phyloP scores from a whole-genome alignment of 1,284 basidiomycete genomes.

The Boletus albobrunnescens region DNA sequence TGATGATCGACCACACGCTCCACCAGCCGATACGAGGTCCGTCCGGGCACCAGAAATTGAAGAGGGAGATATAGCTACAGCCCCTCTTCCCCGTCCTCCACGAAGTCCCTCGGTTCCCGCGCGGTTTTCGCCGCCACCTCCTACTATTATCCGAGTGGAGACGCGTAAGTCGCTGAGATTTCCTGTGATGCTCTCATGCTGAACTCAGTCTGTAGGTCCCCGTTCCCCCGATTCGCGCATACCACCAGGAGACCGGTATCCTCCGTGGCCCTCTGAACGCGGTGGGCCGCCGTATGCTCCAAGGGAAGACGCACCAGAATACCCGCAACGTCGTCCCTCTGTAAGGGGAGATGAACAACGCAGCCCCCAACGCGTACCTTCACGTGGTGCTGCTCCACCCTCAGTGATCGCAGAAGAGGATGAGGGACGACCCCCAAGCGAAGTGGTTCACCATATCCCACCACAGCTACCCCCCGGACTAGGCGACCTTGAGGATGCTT shows the following conservation, averaged over 20 bases:
- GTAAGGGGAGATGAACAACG: not conserved
- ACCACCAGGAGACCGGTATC: slow-evolving; percentile 11
- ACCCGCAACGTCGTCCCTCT: slow-evolving; percentile 14
- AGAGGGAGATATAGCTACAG: slow-evolving; percentile 9
- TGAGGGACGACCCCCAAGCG: slow-evolving; percentile 19
- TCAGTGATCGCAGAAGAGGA: slow-evolving; percentile 21
- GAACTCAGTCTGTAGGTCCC: slow-evolving; percentile 15
- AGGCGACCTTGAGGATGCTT: slow-evolving; percentile 41
- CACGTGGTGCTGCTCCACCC: slow-evolving; percentile 14
- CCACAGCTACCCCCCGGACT: slow-evolving; percentile 4
- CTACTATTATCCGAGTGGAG: slow-evolving; percentile 33
- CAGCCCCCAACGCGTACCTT: slow-evolving; percentile 6
- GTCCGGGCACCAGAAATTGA: slow-evolving; percentile 7
- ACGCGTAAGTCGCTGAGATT: slow-evolving; percentile 17
- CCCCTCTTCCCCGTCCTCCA: slow-evolving; percentile 2
- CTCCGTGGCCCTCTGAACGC: slow-evolving; percentile 10
- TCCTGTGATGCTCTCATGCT: slow-evolving; percentile 5
- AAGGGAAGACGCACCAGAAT: slow-evolving; percentile 12
- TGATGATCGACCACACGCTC: slow-evolving; percentile 12
- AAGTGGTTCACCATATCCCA: slow-evolving; percentile 27
- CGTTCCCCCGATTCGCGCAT: slow-evolving; percentile 10
- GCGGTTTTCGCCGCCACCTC: slow-evolving; percentile 21
- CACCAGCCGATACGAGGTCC: slow-evolving; percentile 11
- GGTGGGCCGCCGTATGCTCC: slow-evolving; percentile 4
- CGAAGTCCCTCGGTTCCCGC: slow-evolving; percentile 1